Evolutionary conservation across 768 basidiomycete genomes (phyloP).

Genomic region (Tubosaeta sp.): DNA sequence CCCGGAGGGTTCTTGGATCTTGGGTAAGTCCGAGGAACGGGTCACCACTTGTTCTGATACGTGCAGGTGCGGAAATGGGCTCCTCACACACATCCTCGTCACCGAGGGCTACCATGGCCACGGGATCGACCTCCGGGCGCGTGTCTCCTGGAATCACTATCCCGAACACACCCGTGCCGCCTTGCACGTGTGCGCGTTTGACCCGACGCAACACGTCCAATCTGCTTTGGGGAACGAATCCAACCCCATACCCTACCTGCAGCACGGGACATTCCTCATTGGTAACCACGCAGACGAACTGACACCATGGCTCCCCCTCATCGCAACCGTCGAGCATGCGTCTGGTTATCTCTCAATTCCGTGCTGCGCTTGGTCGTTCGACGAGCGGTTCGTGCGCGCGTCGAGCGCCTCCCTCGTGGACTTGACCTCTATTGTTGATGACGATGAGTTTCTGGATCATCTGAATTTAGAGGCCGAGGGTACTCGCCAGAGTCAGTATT

Average conservation of each 20-base stretch:
- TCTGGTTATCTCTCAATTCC: conserved; percentile 82
- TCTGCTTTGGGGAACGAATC: background rate
- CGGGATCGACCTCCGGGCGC: conserved; percentile 83
- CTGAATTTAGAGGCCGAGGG: conserved; percentile 64
- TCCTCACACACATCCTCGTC: conserved; percentile 82
- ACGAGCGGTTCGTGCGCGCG: conserved; percentile 56
- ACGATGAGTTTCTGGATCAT: conserved; percentile 34
- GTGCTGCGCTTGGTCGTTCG: conserved; percentile 86
- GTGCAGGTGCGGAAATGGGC: conserved; percentile 83
- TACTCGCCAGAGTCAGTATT: conserved; percentile 64
- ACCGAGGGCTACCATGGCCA: conserved; percentile 80
- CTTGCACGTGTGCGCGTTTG: conserved; percentile 66
- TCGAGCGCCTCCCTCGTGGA: conserved; percentile 25
- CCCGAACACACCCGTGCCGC: conserved; percentile 54
- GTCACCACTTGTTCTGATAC: background rate
- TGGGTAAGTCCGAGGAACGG: conserved; percentile 46
- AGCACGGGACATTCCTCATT: conserved; percentile 66
- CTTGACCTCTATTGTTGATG: conserved; percentile 12
- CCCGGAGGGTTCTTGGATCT: conserved; percentile 85
- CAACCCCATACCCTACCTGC: conserved; percentile 28
- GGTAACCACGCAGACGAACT: conserved; percentile 97
- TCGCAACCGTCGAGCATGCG: conserved; percentile 57
- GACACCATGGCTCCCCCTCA: conserved; percentile 89
- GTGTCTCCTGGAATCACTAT: conserved; percentile 82
- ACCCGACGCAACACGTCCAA: conserved; percentile 41